Base-by-base conservation (phyloP, 441 rosid species). In the Hura crepitans region DNA sequence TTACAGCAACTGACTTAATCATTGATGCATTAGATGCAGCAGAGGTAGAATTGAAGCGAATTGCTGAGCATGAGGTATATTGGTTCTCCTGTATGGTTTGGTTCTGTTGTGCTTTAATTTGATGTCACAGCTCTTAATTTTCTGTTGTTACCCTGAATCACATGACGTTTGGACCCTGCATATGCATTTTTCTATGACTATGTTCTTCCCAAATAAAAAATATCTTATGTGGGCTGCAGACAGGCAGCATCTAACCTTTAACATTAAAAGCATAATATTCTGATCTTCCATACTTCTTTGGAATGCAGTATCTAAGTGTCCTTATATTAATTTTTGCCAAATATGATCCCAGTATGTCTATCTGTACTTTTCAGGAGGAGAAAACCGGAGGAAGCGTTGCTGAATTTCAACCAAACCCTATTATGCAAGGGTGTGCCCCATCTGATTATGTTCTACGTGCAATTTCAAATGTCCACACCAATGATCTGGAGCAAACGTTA, bases 401-500 rank as follows among this genome's bases (percentile, higher is more conserved):
- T 39, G 81, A 75, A 55, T 85, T 85, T 77, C 89, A 83, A 71
- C 88, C 96, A 71, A 93, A 92, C 78, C 78, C 76, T 35, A 51
- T 87, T 55, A 81, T 95, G 94, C 81, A 71, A 39, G 97, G 97
- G 70, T 83, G 89, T 59, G 82, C 94, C 61, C 93, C 97, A 8
- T 85, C 97, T 46, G 89, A 87, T 58, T 89, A 78, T 79, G 87
- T 95, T 76, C 96, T 90, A 35, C 85, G 72, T 62, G 86, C 90
- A 58, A 76, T 92, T 72, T 86, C 97, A 30, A 83, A 76, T 57
- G 90, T 92, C 54, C 92, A 75, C 72, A 82, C 89, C 68, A 95
- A 87, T 79, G 95, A 92, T 79, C 86, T 95, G 72, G 97, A 92
- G 83, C 93, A 90, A 87, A 82, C 92, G 51, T 84, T 90, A 66